Evolutionary conservation across 148 eudicot genomes (phyloP), one percentile per base, ranked within the genome.

Genomic region (Pouteria glomerata): DNA sequence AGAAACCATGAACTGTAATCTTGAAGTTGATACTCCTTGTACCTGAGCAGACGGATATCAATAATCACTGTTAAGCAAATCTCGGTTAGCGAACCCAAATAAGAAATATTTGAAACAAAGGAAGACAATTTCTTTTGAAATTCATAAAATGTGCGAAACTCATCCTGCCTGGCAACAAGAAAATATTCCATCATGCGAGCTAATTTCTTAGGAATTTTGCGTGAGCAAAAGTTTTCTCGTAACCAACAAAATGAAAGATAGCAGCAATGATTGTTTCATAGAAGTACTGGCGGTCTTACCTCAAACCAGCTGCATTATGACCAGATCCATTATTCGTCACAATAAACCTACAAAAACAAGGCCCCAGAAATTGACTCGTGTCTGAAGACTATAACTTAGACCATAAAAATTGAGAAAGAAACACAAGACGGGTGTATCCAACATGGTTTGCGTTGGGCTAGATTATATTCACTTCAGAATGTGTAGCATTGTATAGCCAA

Each of bases 1-100:
- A 85, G 76, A 75, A 92, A 92, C 98, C 98, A 92, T 33, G 93
- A 83, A 72, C 87, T 89, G 73, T 89, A 92, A 80, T 92, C 98
- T 65, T 82, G 85, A 78, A 92, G 90, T 69, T 92, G 89, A 82
- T 92, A 92, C 79, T 92, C 98, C 74, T 92, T 92, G 76, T 85
- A 92, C 81, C 97, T 92, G 82, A 82, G 34, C 61, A 81, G 50
- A 70, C 21, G 45, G 30, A 42, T 66, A 73, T 55, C 45, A 76
- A 37, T 7, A 31, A 29, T 18, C 24, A 12, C 47, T 13, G 26
- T 60, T 44, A 4, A 72, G 26, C 44, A 37, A 41, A 33, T 47
- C 62, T 35, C 45, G 42, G 23, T 30, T 51, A 24, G 21, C 15
- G 18, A n/a, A 16, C 57, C 63, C 4, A 68, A 60, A 58, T 27